phyloP scores from a whole-genome alignment of 495 filamentous ascomycete genomes.

The Lasiosphaeria miniovina region DNA sequence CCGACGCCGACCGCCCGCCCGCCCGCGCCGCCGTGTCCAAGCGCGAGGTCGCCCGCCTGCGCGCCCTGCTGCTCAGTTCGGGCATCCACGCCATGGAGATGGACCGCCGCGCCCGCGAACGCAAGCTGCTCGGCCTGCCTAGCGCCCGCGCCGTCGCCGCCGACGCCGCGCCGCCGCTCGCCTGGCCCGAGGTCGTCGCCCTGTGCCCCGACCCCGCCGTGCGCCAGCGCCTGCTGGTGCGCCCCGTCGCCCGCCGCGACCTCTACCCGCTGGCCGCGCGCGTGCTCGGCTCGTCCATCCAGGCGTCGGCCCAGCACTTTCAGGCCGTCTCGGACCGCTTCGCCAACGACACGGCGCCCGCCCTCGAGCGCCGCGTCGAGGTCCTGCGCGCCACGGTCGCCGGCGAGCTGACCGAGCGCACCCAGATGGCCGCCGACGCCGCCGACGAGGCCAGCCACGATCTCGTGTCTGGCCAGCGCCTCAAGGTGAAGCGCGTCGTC shows the following conservation, averaged over 20 bases:
- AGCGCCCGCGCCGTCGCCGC: constrained; percentile 4
- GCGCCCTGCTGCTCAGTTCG: constrained; percentile 71
- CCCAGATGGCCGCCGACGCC: constrained; percentile 65
- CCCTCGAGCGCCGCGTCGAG: constrained; percentile 37
- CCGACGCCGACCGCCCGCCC: constrained; percentile 48
- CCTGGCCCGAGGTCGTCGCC: constrained; percentile 35
- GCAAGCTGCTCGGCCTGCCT: constrained; percentile 24
- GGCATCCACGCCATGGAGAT: constrained; percentile 85
- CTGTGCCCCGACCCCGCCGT: constrained; percentile 28
- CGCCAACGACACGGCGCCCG: constrained; percentile 26
- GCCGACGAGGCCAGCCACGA: constrained; percentile 72
- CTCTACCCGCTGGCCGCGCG: constrained; percentile 69
- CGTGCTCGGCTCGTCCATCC: constrained; percentile 56
- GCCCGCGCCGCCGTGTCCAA: constrained; percentile 44
- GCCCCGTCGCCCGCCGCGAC: constrained; percentile 54
- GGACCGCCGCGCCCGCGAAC: constrained; percentile 56
- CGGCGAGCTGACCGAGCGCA: constrained; percentile 49
- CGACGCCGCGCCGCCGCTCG: neutral
- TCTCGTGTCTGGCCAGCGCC: constrained; percentile 67
- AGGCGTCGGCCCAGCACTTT: constrained; percentile 51
- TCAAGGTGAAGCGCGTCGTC: constrained; percentile 71
- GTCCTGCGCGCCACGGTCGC: constrained; percentile 33
- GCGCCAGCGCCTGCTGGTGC: constrained; percentile 29
- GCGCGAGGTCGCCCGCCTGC: constrained; percentile 70
- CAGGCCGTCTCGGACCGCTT: constrained; percentile 51